Conservation (phyloP, 192 early-diverging fungal species). For the Geranomyces variabilis region DNA sequence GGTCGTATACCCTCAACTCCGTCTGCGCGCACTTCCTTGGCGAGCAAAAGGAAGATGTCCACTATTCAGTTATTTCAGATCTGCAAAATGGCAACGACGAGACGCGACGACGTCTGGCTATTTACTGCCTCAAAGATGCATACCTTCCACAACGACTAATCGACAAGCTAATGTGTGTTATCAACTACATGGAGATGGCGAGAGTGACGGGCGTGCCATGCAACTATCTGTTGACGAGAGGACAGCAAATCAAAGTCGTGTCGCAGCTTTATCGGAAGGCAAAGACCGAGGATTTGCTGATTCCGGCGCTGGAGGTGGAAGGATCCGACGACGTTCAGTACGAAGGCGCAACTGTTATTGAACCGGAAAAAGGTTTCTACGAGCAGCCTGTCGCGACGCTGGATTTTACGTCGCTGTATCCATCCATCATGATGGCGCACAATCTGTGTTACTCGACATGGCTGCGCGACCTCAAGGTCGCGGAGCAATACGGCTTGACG, state of each 20-base stretch:
- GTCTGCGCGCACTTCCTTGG: constrained; percentile 94
- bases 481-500: constrained; percentile 51
- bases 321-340: constrained; percentile 82
- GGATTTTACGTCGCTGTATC: constrained; percentile 97
- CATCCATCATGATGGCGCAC: constrained; percentile 99
- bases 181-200: constrained; percentile 99
- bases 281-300: constrained; percentile 76
- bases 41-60: constrained; percentile 99
- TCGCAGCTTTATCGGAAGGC: constrained; percentile 94
- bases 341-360: constrained; percentile 96
- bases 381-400: constrained; percentile 95
- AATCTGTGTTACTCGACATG: constrained; percentile 97
- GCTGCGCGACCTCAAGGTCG: constrained; percentile 60
- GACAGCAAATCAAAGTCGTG: constrained; percentile 98
- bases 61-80: constrained; percentile 97
- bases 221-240: constrained; percentile 89
- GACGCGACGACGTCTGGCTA: constrained; percentile 88
- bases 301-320: constrained; percentile 84
- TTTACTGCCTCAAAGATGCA: constrained; percentile 94
- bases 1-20: constrained; percentile 94
- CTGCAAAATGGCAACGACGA: constrained; percentile 95
- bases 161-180: constrained; percentile 96
- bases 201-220: constrained; percentile 96
- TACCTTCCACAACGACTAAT: constrained; percentile 89
- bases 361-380: constrained; percentile 91